phyloP scores from a whole-genome alignment of 2,329 filamentous ascomycete genomes.

The Xenoacremonium recifei region DNA sequence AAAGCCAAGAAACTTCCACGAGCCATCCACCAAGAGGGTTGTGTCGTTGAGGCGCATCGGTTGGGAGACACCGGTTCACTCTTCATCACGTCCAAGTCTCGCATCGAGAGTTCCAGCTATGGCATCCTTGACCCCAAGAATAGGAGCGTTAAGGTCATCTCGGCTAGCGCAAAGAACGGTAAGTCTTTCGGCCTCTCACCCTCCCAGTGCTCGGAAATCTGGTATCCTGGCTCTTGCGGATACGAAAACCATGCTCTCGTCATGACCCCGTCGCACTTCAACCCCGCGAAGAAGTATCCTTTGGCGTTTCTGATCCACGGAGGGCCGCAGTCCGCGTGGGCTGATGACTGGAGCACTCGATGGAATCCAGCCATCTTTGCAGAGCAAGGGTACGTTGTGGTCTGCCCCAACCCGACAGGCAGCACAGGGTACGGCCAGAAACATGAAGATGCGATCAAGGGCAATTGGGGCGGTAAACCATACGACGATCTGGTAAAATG shows the following conservation, averaged over 20 bases:
- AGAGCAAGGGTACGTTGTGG: conserved; percentile 82
- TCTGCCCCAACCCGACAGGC: conserved; percentile 80
- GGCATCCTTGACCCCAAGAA: conserved; percentile 52
- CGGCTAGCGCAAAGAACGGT: conserved; percentile 65
- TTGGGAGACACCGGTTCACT: conserved; percentile 50
- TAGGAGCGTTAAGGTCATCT: conserved; percentile 45
- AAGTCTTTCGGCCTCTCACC: conserved; percentile 64
- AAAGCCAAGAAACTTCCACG: conserved; percentile 48
- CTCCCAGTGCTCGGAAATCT: conserved; percentile 65
- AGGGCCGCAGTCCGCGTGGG: conserved; percentile 76
- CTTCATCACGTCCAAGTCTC: conserved; percentile 65
- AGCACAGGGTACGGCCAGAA: conserved; percentile 80
- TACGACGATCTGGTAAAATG: conserved; percentile 80
- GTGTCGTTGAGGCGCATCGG: conserved; percentile 51
- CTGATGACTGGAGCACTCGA: conserved; percentile 73
- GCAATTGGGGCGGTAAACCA: conserved; percentile 81
- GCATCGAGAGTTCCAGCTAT: conserved; percentile 72
- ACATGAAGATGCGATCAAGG: conserved; percentile 72
- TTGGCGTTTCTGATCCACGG: conserved; percentile 80
- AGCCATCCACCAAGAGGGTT: conserved; percentile 51
- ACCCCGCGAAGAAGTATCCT: conserved; percentile 71
- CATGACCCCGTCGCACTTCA: conserved; percentile 66
- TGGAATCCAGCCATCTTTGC: conserved; percentile 88
- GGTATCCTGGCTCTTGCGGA: conserved; percentile 62
- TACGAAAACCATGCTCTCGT: conserved; percentile 69